Evolutionary conservation across 805 yeast genomes (phyloP).

Genomic region (Monosporozyma yasuniensis): DNA sequence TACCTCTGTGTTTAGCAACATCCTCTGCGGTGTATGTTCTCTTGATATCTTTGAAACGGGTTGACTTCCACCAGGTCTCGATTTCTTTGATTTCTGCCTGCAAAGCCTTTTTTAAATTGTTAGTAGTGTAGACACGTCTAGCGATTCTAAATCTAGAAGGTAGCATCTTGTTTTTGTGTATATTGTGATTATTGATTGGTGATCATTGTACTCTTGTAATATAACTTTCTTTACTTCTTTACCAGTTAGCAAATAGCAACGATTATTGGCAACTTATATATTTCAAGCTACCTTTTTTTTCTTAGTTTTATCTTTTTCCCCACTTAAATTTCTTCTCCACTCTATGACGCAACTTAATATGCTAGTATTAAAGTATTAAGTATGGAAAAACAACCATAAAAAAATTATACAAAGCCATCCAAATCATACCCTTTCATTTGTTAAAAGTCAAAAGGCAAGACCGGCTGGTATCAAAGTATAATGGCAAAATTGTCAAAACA

Average conservation of each 20-base stretch:
- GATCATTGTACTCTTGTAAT: not conserved
- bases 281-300: not conserved
- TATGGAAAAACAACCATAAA: not conserved
- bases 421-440: not conserved
- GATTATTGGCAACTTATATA: not conserved
- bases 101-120: slow-evolving; percentile 12
- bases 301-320: not conserved
- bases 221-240: not conserved
- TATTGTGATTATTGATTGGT: not conserved
- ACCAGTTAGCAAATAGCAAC: not conserved
- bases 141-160: not conserved
- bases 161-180: not conserved
- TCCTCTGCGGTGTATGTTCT: slow-evolving; percentile 46
- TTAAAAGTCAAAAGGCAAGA: not conserved
- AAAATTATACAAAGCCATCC: not conserved
- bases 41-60: slow-evolving; percentile 38
- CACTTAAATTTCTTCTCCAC: not conserved
- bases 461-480: not conserved
- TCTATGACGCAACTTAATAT: not conserved
- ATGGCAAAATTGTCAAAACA: not conserved
- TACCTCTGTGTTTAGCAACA: slow-evolving; percentile 47
- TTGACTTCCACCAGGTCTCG: slow-evolving; percentile 42
- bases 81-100: slow-evolving; percentile 31
- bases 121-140: not conserved
- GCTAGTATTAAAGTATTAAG: not conserved